phyloP scores from a whole-genome alignment of 2,329 filamentous ascomycete species.

The Aspergillus sp. region DNA sequence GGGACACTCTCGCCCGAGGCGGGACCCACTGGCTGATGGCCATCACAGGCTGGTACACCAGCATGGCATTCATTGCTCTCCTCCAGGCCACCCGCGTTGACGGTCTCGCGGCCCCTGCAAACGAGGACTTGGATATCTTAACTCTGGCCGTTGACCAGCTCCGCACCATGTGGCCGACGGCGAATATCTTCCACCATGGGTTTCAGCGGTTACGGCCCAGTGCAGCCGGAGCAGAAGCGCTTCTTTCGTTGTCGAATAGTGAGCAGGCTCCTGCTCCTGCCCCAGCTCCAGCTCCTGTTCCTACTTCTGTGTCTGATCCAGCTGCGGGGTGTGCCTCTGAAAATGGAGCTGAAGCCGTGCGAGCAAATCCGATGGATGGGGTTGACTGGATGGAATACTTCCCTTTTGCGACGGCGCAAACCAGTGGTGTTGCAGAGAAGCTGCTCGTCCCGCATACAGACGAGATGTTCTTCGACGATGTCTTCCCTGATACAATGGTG shows the following conservation, averaged over 20 bases:
- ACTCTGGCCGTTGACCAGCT: conserved; percentile 34
- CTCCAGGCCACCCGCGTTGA: conserved; percentile 40
- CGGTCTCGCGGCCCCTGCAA: conserved; percentile 29
- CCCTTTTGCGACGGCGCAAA: conserved; percentile 10
- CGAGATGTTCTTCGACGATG: conserved; percentile 5
- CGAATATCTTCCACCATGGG: conserved; percentile 34
- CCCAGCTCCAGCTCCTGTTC: neutral
- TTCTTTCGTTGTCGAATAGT: neutral
- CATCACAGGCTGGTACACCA: conserved; percentile 47
- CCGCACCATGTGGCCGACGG: conserved; percentile 37
- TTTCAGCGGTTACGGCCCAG: conserved; percentile 27
- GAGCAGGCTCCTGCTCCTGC: neutral
- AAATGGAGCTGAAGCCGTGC: no score
- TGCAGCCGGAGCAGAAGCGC: conserved; percentile 2
- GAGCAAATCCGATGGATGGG: neutral
- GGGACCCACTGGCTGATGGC: conserved; percentile 44
- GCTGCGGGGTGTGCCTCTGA: no score
- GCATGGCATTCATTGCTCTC: conserved; percentile 43
- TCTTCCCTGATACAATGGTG: conserved; percentile 6
- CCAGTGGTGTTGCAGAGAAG: conserved; percentile 8
- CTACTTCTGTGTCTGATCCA: neutral
- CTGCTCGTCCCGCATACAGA: conserved; percentile 9
- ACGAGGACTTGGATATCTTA: conserved; percentile 36
- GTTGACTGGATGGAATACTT: conserved; percentile 13
- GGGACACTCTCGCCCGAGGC: conserved; percentile 41